phyloP scores from a whole-genome alignment of 331 rosid species.

The Quercus phellos region DNA sequence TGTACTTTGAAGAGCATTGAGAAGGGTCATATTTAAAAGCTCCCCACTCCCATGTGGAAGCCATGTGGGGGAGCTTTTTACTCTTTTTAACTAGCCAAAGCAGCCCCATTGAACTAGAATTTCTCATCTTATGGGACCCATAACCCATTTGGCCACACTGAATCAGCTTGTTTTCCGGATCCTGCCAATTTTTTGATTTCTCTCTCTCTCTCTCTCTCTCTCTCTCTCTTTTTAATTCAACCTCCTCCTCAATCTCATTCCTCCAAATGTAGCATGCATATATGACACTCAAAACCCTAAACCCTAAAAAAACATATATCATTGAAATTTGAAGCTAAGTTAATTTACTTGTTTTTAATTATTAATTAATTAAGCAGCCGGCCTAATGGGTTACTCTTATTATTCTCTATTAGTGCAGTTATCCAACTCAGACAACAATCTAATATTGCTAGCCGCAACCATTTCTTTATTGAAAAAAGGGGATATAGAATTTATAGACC shows the following conservation, averaged over 20 bases:
- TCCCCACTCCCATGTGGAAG: conserved; percentile 44
- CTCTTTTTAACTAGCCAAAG: conserved; percentile 30
- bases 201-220: neutral
- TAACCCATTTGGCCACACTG: conserved; percentile 3
- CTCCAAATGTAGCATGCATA: neutral
- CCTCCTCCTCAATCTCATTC: neutral
- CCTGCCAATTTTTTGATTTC: conserved; percentile 39
- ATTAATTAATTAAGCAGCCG: neutral
- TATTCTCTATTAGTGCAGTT: no score
- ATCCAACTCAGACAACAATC: no score
- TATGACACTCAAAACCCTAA: neutral
- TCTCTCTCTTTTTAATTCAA: neutral
- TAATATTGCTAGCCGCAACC: no score
- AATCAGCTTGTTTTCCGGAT: conserved; percentile 63
- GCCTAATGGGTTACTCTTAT: neutral
- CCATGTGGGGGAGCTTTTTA: conserved; percentile 54
- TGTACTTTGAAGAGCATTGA: conserved; percentile 13
- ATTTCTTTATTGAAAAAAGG: no score
- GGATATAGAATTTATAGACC: no score
- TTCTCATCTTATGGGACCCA: conserved; percentile 50
- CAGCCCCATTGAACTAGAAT: conserved; percentile 45
- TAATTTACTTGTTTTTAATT: neutral
- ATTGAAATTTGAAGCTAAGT: neutral
- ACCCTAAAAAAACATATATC: neutral
- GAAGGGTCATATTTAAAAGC: conserved; percentile 24